Evolutionary conservation across 495 filamentous ascomycete species (phyloP).

Genomic region (Podospora bellae-mahoneyi): DNA sequence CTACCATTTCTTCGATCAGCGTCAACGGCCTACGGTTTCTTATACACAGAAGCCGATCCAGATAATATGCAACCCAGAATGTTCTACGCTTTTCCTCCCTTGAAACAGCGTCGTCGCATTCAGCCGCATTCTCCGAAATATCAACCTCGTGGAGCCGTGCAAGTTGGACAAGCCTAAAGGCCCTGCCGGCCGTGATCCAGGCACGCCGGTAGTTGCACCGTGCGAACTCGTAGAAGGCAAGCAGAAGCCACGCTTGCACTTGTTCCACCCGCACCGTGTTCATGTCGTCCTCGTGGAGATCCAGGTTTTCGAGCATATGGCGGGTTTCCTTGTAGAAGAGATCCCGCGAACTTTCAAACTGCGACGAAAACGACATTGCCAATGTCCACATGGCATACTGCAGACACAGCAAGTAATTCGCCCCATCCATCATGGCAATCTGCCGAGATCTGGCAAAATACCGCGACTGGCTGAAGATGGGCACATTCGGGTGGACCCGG

Average conservation of each 20-base stretch:
- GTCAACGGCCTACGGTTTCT: constrained; percentile 47
- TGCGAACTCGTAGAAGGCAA: constrained; percentile 53
- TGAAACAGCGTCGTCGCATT: constrained; percentile 28
- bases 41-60: constrained; percentile 53
- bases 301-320: constrained; percentile 43
- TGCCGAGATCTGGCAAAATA: constrained; percentile 29
- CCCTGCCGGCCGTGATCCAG: constrained; percentile 54
- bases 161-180: constrained; percentile 52
- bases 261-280: constrained; percentile 39
- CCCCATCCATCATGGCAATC: constrained; percentile 16
- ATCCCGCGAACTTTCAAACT: constrained; percentile 48
- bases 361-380: constrained; percentile 51
- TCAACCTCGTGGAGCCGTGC: constrained; percentile 51
- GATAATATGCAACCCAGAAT: constrained; percentile 55
- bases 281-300: constrained; percentile 29
- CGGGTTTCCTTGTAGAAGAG: constrained; percentile 48
- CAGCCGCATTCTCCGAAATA: constrained; percentile 24
- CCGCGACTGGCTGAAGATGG: constrained; percentile 49
- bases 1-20: constrained; percentile 50
- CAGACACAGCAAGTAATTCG: constrained; percentile 41
- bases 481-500: constrained; percentile 52
- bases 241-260: constrained; percentile 53
- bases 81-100: constrained; percentile 51
- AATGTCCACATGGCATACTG: constrained; percentile 57
- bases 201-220: constrained; percentile 45